Evolutionary conservation across 1,139 yeast genomes (phyloP).

Genomic region (Protomyces arabidopsidicola): DNA sequence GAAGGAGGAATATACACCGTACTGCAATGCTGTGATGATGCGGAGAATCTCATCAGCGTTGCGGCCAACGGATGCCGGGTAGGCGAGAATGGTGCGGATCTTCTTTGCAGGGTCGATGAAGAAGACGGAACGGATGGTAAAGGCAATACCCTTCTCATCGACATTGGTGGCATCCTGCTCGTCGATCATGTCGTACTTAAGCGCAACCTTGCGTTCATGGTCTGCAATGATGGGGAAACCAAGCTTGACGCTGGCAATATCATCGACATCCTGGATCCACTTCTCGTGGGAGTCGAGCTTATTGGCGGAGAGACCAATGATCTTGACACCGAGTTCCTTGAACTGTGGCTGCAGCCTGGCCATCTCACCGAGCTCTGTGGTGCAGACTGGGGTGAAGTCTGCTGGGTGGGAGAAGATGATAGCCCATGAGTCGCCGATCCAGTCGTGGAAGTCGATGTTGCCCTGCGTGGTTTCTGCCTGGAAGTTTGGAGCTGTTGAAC

Average conservation of each 20-base stretch:
- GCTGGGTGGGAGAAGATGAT: slow-evolving; percentile 88
- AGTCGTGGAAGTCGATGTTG: slow-evolving; percentile 72
- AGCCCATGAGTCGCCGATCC: slow-evolving; percentile 75
- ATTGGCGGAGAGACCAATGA: slow-evolving; percentile 81
- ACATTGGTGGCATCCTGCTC: slow-evolving; percentile 79
- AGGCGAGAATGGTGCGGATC: slow-evolving; percentile 72
- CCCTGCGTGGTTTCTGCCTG: slow-evolving; percentile 73
- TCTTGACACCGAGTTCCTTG: slow-evolving; percentile 69
- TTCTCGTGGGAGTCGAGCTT: slow-evolving; percentile 67
- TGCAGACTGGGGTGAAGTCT: slow-evolving; percentile 91
- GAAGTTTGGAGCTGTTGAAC: slow-evolving; percentile 47
- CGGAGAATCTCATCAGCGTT: slow-evolving; percentile 83
- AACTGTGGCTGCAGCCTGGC: slow-evolving; percentile 81
- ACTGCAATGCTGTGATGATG: slow-evolving; percentile 78
- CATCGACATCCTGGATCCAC: slow-evolving; percentile 88
- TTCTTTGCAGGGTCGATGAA: slow-evolving; percentile 83
- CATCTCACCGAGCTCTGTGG: slow-evolving; percentile 90
- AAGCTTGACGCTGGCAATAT: slow-evolving; percentile 60
- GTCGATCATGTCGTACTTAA: slow-evolving; percentile 83
- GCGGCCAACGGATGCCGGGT: slow-evolving; percentile 90
- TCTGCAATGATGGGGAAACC: slow-evolving; percentile 86
- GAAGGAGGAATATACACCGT: slow-evolving; percentile 45
- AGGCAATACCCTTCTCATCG: slow-evolving; percentile 57
- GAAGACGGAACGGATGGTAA: slow-evolving; percentile 83
- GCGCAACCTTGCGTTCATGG: slow-evolving; percentile 71